phyloP scores from a whole-genome alignment of 768 basidiomycete genomes.

The Tricholoma saponaceum region DNA sequence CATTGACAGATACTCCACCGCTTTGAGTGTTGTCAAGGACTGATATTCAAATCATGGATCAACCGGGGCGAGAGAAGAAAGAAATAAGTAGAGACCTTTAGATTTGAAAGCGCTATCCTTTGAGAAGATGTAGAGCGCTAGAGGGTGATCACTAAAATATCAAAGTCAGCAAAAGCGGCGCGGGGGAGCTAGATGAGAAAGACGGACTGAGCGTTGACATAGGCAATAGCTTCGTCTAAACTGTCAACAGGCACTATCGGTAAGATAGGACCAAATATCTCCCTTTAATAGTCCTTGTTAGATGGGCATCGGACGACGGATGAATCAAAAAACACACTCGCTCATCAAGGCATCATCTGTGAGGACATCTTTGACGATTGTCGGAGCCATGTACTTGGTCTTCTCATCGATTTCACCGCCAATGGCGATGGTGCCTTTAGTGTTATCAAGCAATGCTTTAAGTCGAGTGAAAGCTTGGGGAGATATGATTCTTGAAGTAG shows the following conservation, averaged over 20 bases:
- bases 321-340: no score
- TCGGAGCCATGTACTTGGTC: conserved; percentile 66
- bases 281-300: no score
- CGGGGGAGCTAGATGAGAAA: no score
- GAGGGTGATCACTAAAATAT: conserved; percentile 56
- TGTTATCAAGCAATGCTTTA: conserved; percentile 55
- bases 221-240: conserved; percentile 67
- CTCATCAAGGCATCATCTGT: conserved; percentile 70
- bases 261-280: conserved; percentile 81
- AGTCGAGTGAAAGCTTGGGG: conserved; percentile 54
- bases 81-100: no score
- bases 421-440: conserved; percentile 58
- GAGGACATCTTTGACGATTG: conserved; percentile 61
- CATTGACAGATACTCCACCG: conserved; percentile 68
- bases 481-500: conserved; percentile 58
- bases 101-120: conserved; percentile 49
- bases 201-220: conserved; percentile 54
- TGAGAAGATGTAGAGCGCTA: conserved; percentile 77
- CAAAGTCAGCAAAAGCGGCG: no score
- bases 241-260: conserved; percentile 68
- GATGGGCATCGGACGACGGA: no score
- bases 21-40: conserved; percentile 70
- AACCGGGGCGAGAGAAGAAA: no score
- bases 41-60: no score
- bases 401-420: conserved; percentile 61